Evolutionary conservation across 345 rosid genomes (phyloP).

Genomic region (Murraya koenigii): DNA sequence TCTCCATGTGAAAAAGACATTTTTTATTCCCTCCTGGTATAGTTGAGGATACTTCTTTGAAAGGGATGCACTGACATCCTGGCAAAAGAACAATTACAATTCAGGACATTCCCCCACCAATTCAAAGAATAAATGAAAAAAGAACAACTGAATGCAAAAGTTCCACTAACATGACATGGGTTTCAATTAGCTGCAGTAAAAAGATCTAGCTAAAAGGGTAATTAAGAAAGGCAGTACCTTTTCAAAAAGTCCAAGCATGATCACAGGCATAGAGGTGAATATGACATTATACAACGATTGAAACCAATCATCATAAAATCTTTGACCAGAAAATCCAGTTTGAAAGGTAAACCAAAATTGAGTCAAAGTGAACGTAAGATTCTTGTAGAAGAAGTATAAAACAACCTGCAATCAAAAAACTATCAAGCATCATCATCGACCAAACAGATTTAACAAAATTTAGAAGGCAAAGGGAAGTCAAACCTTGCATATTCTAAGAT

Average conservation of each 20-base stretch:
- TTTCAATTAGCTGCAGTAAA: not conserved
- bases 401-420: conserved; percentile 74
- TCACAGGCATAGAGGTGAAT: conserved; percentile 91
- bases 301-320: conserved; percentile 99
- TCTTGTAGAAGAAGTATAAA: conserved; percentile 98
- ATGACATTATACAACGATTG: conserved; percentile 92
- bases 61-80: conserved; percentile 95
- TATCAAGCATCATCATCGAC: conserved; percentile 4
- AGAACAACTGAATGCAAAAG: not conserved
- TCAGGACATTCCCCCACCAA: conserved; percentile 1
- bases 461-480: conserved; percentile 10
- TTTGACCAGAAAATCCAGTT: conserved; percentile 98
- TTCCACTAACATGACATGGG: not conserved
- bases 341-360: conserved; percentile 99
- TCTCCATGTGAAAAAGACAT: conserved; percentile 88
- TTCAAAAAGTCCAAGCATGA: conserved; percentile 90
- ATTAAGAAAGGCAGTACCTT: conserved; percentile 52
- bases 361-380: conserved; percentile 93
- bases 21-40: conserved; percentile 84
- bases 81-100: conserved; percentile 16
- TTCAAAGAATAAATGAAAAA: not conserved
- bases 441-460: conserved; percentile 16
- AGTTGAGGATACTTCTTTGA: conserved; percentile 96
- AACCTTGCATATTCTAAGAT: conserved; percentile 98
- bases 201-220: not conserved